Evolutionary conservation across 1,139 yeast genomes (phyloP).

Genomic region (Hyphopichia pseudoburtonii): DNA sequence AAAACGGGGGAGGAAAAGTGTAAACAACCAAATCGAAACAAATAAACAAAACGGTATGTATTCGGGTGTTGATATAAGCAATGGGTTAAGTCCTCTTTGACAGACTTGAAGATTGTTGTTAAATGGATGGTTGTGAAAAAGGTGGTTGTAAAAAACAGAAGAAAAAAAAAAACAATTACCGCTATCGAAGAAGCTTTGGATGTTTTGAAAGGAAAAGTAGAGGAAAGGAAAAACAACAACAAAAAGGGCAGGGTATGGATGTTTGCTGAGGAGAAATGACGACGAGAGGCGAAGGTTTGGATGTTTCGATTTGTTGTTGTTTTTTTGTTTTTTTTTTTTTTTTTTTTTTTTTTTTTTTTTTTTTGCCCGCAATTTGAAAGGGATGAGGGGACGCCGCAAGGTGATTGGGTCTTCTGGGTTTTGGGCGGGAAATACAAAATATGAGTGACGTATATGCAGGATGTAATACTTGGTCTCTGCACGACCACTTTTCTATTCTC

Average conservation of each 20-base stretch:
- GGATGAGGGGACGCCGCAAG: not conserved
- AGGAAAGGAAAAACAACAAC: too few species aligned
- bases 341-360: not conserved
- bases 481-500: too few species aligned
- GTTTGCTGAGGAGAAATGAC: conserved; percentile 3
- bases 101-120: too few species aligned
- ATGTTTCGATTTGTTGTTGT: conserved; percentile 3
- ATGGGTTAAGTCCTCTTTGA: too few species aligned
- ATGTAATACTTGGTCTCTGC: too few species aligned
- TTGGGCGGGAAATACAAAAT: too few species aligned
- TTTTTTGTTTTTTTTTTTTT: not conserved
- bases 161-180: not conserved
- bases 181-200: conserved; percentile 4
- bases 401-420: conserved; percentile 1
- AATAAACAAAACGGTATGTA: too few species aligned
- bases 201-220: conserved; percentile 2
- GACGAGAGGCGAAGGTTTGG: not conserved
- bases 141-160: conserved; percentile 2
- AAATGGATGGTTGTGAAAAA: not conserved
- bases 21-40: not conserved
- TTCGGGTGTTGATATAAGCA: too few species aligned
- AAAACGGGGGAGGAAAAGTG: not conserved
- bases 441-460: too few species aligned
- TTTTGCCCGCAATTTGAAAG: not conserved
- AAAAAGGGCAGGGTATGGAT: not conserved